Conservation (phyloP, 106 monocot species). For the Dendrobium chrysotoxum region DNA sequence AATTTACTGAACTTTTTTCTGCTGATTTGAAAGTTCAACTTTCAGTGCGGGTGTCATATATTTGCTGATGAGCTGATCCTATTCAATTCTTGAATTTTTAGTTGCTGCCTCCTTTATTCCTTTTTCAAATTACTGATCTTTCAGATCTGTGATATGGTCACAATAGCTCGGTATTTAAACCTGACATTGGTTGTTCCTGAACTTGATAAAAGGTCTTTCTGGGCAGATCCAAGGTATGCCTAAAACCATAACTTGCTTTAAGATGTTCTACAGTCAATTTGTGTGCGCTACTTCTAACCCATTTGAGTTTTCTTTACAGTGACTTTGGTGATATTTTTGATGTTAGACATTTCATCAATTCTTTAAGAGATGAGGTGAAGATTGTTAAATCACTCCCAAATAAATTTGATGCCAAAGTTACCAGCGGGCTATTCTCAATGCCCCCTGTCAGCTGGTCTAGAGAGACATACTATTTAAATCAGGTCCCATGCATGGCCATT, state of each 20-base stretch:
- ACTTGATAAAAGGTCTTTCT: slow-evolving; percentile 92
- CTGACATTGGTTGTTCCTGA: slow-evolving; percentile 77
- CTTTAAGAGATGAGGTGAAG: slow-evolving; percentile 82
- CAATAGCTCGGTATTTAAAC: slow-evolving; percentile 74
- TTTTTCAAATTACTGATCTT: slow-evolving; percentile 6
- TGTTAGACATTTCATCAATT: slow-evolving; percentile 74
- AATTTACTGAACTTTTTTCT: background rate
- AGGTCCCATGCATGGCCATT: slow-evolving; percentile 21
- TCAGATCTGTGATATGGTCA: slow-evolving; percentile 95
- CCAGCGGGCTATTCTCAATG: slow-evolving; percentile 35
- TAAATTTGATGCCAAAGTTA: slow-evolving; percentile 25
- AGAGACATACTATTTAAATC: slow-evolving; percentile 71
- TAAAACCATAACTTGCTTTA: background rate
- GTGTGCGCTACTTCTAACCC: background rate
- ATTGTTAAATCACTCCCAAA: slow-evolving; percentile 61
- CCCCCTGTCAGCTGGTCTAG: slow-evolving; percentile 88
- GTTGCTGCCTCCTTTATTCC: background rate
- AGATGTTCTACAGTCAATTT: background rate
- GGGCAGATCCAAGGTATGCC: slow-evolving; percentile 87
- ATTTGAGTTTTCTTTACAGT: slow-evolving; percentile 25
- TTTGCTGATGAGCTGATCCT: background rate
- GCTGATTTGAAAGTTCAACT: slow-evolving; percentile 1
- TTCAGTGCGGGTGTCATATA: background rate
- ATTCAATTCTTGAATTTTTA: background rate
- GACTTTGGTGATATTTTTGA: slow-evolving; percentile 91